phyloP scores from a whole-genome alignment of 2,329 filamentous ascomycete species.

The Alternaria triticina region DNA sequence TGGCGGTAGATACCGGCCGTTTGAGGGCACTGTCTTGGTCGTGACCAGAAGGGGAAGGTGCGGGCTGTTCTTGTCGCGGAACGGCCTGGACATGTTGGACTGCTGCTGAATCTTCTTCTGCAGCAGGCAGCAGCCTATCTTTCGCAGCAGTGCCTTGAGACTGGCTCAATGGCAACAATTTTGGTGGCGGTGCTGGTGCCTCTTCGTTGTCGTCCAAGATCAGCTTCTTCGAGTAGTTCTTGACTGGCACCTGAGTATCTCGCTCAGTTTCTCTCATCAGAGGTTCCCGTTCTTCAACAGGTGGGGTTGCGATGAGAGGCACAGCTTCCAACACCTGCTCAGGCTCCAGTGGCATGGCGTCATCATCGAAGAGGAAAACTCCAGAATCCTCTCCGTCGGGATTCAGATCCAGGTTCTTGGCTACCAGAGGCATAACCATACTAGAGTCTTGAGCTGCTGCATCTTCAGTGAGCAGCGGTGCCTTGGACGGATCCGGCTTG shows the following conservation, averaged over 20 bases:
- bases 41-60: not conserved
- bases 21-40: not conserved
- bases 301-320: not conserved
- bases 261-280: not conserved
- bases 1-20: not conserved
- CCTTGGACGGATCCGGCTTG: constrained; percentile 15
- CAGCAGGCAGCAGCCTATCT: too few species aligned
- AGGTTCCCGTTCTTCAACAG: not conserved
- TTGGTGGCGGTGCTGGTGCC: not conserved
- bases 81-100: not conserved
- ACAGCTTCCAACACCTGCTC: not conserved
- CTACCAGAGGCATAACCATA: not conserved
- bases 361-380: constrained; percentile 24
- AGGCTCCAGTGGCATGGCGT: not conserved
- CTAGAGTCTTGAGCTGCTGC: not conserved
- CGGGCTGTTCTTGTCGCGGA: not conserved
- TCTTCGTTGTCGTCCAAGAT: not conserved
- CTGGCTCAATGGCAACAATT: not conserved
- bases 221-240: not conserved
- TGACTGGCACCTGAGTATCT: not conserved
- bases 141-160: not conserved
- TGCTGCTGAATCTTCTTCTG: not conserved
- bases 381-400: constrained; percentile 25
- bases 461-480: constrained; percentile 11
- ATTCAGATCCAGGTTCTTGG: constrained; percentile 17